These are phyloP conservation scores for Neospermospora avenae DNA, from an alignment of 2,329 filamentous ascomycete genomes.

Conservation along the genomic window DNA sequence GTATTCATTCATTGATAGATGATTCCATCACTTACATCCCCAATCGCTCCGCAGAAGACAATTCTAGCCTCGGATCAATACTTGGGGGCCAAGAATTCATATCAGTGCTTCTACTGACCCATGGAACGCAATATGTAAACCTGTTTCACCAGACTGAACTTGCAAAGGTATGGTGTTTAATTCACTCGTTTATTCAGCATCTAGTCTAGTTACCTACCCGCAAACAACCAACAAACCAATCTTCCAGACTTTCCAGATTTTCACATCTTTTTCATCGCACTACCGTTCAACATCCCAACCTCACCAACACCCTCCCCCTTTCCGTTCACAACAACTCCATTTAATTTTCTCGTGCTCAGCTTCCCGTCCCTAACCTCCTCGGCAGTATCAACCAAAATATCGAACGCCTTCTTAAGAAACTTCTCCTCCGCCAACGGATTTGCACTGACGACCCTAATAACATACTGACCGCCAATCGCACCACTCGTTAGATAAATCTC, in stretches of 20 bases:
- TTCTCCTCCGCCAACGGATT: constrained; percentile 67
- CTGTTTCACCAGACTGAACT: too few relatives aligned
- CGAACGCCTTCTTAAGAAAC: constrained; percentile 71
- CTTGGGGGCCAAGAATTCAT: too few relatives aligned
- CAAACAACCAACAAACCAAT: neutral
- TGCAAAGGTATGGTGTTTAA: too few relatives aligned
- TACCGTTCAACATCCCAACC: constrained; percentile 7
- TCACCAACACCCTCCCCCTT: constrained; percentile 20
- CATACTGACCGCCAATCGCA: constrained; percentile 68
- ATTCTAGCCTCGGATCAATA: too few relatives aligned
- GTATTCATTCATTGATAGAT: too few relatives aligned
- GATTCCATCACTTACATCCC: too few relatives aligned
- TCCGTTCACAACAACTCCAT: constrained; percentile 20
- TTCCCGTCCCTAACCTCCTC: constrained; percentile 32
- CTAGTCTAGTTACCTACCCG: neutral
- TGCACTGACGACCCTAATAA: constrained; percentile 77
- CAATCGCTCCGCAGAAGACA: too few relatives aligned
- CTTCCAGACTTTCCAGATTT: neutral
- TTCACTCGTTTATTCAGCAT: too few relatives aligned
- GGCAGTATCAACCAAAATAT: constrained; percentile 56
- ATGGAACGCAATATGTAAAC: too few relatives aligned
- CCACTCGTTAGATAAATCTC: constrained; percentile 82
- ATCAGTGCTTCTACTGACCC: too few relatives aligned
- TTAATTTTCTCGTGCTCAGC: neutral
- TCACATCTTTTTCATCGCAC: neutral